Evolutionary conservation across 495 filamentous ascomycete species (phyloP), one percentile per base, ranked within the genome.

Genomic region (Rostrohypoxylon terebratum): DNA sequence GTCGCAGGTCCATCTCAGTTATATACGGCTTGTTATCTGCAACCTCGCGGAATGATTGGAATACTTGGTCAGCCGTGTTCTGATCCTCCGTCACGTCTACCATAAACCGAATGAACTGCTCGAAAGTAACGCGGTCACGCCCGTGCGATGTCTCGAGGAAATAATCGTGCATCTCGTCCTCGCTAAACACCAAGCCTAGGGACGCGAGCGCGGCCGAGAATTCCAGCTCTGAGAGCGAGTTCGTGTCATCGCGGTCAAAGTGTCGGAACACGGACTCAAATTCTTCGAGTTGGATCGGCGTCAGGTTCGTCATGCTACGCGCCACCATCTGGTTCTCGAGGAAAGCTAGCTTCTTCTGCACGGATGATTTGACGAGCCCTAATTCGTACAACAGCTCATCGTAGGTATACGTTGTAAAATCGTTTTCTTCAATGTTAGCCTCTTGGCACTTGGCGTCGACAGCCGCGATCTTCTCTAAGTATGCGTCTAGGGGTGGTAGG

Each of bases 91-190:
- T 98, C 42, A 97, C 95, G 73, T 94, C 93, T 7, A 99, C 96
- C 96, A 99, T 99, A 83, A 98, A 99, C 21, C 92, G 88, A 80
- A 99, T 99, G 78, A 99, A 99, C 80, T 98, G 96, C 82, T 99
- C 96, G 77, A 99, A 99, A 8, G 92, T 95, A 58, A 99, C 96
- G 66, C 90, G 87, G 71, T 89, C 86, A 40, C 86, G 84, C 1
- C 90, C 89, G 28, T 83, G 91, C 64, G 92, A 93, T n/a, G 93
- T 94, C 23, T 91, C 90, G 28, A 89, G 73, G 77, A 96, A 98
- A 64, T 94, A 93, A 34, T 93, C 87, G 76, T 97, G 94, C 96
- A 98, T 98, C 81, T 99, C 96, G 14, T 92, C 88, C 74, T 98
- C 94, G 73, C 95, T 93, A 73, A 97, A 99, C 1, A 98, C 94